A percentile compares a stretch with the other conserved stretches of the same genome.
These are phyloP conservation scores for Ramaria sp. DNA, from an alignment of 768 basidiomycete genomes.

Conservation along the genomic window DNA sequence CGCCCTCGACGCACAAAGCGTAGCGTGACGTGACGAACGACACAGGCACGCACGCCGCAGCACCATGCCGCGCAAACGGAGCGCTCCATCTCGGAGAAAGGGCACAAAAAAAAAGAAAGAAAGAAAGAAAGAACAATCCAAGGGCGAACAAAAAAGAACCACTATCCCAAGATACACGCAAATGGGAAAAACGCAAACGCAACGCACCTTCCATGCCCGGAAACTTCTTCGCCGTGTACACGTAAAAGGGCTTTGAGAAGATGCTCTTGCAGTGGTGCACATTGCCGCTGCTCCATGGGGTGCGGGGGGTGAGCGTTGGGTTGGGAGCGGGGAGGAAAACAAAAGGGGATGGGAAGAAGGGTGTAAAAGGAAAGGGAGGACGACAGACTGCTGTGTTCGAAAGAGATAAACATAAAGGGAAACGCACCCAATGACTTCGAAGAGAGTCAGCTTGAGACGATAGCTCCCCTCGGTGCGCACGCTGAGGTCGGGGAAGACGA, in stretches of 20 bases:
- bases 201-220: constrained; percentile 86
- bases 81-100: too few species aligned
- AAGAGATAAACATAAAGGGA: background rate
- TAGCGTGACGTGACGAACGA: too few species aligned
- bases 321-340: constrained; percentile 3
- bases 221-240: constrained; percentile 94
- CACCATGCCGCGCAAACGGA: too few species aligned
- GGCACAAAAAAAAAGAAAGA: too few species aligned
- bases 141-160: too few species aligned
- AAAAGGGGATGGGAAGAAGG: background rate
- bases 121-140: too few species aligned
- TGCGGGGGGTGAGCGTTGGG: background rate
- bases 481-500: constrained; percentile 91
- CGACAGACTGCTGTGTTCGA: too few species aligned
- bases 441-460: constrained; percentile 64
- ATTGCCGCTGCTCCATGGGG: constrained; percentile 42
- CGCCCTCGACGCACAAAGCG: too few species aligned
- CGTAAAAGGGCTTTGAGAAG: constrained; percentile 82
- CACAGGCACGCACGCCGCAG: too few species aligned
- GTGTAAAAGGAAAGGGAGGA: too few species aligned
- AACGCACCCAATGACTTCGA: constrained; percentile 85
- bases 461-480: constrained; percentile 91
- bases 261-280: constrained; percentile 88
- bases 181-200: background rate
- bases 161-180: too few species aligned